A percentile compares a stretch with the other conserved stretches of the same genome.
phyloP scores from a whole-genome alignment of 495 filamentous ascomycete species.

The Niebla homalea region DNA sequence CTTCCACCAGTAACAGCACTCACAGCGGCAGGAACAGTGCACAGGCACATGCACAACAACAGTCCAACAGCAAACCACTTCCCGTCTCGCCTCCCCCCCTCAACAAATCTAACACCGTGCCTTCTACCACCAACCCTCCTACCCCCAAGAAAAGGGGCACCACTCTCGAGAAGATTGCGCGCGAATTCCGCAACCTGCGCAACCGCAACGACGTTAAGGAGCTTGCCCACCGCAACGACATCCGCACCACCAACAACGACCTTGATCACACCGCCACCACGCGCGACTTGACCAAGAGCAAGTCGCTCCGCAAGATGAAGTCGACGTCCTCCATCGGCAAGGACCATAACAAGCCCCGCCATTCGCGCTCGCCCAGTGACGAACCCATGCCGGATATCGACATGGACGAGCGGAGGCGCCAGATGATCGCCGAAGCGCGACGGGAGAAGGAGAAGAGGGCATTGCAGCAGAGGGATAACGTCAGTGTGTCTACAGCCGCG shows the following conservation, averaged over 20 bases:
- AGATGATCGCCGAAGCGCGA: constrained; percentile 35
- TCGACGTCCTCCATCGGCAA: constrained; percentile 27
- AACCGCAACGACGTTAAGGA: constrained; percentile 19
- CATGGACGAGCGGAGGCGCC: constrained; percentile 33
- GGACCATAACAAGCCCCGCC: constrained; percentile 10
- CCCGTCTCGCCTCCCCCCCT: constrained; percentile 20
- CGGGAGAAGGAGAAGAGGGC: constrained; percentile 25
- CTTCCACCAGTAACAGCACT: constrained; percentile 25
- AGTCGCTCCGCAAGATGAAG: constrained; percentile 37
- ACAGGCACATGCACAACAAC: neutral
- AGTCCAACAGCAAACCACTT: constrained; percentile 31
- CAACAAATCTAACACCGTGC: constrained; percentile 7
- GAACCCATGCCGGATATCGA: constrained; percentile 26
- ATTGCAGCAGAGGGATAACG: neutral
- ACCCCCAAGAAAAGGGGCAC: constrained; percentile 29
- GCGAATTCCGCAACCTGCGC: constrained; percentile 40
- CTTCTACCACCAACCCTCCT: constrained; percentile 18
- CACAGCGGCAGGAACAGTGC: constrained; percentile 16
- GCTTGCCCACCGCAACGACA: constrained; percentile 3
- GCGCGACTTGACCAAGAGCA: constrained; percentile 16
- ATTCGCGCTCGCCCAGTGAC: constrained; percentile 17
- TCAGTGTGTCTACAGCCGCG: neutral
- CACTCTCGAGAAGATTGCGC: constrained; percentile 44
- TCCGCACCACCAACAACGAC: neutral
- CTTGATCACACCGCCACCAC: neutral